These are phyloP conservation scores for Linnemannia schmuckeri DNA, from an alignment of 192 early-diverging fungal genomes.

Conservation along the genomic window DNA sequence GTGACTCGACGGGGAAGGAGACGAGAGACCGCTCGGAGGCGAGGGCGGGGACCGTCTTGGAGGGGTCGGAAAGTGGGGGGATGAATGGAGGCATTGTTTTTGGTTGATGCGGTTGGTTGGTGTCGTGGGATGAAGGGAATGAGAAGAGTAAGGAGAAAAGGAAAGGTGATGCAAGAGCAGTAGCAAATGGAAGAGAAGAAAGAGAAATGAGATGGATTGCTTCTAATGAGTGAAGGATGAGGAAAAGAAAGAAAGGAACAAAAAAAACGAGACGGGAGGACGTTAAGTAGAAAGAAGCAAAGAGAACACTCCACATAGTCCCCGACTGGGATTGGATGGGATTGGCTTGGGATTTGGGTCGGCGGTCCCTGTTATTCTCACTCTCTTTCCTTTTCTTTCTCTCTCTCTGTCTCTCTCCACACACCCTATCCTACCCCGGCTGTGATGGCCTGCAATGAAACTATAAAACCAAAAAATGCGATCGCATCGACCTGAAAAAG, in stretches of 20 bases:
- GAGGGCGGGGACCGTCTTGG: constrained; percentile 50
- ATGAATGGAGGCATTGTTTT: constrained; percentile 52
- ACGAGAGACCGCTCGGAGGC: constrained; percentile 74
- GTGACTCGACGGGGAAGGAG: constrained; percentile 76
- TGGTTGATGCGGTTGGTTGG: background rate
- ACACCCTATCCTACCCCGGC: background rate
- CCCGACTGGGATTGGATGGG: background rate
- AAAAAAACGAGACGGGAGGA: background rate
- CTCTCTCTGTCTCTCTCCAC: background rate
- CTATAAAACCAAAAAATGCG: background rate
- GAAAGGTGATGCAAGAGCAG: too few species aligned
- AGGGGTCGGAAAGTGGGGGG: constrained; percentile 38
- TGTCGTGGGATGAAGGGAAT: background rate
- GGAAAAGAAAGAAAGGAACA: background rate
- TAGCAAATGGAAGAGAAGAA: background rate
- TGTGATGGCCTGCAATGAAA: background rate
- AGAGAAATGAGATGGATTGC: background rate
- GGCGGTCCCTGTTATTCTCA: background rate
- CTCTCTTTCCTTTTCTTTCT: too few species aligned
- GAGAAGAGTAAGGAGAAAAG: background rate
- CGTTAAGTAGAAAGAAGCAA: background rate
- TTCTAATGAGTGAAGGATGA: too few species aligned
- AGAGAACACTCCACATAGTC: background rate
- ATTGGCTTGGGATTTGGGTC: background rate
- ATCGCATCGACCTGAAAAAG: background rate